These are phyloP conservation scores for Penicillium griseofulvum DNA, from an alignment of 2,329 filamentous ascomycete species.

Conservation along the genomic window DNA sequence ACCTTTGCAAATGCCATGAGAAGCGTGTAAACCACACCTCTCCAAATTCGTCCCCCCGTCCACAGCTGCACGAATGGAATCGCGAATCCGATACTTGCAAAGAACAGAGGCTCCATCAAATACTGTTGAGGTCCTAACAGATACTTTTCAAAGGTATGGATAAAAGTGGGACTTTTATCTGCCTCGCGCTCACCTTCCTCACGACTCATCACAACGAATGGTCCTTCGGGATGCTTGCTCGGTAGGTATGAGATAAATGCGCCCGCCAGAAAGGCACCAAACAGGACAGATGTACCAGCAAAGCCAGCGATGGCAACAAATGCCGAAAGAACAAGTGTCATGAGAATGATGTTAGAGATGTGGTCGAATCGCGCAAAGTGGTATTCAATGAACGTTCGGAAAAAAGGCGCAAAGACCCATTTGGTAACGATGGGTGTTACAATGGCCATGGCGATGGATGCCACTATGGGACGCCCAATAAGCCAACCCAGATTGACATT, in stretches of 20 bases:
- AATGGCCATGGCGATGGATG: constrained; percentile 37
- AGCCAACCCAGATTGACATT: constrained; percentile 36
- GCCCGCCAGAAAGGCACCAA: constrained; percentile 39
- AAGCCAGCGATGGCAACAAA: constrained; percentile 36
- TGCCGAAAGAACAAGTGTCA: constrained; percentile 34
- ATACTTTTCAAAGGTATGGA: constrained; percentile 42
- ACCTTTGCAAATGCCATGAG: constrained; percentile 34
- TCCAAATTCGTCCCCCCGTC: constrained; percentile 34
- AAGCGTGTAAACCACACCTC: constrained; percentile 29
- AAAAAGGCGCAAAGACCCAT: constrained; percentile 40
- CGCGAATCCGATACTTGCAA: constrained; percentile 33
- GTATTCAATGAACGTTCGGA: constrained; percentile 36
- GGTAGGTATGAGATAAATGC: constrained; percentile 39
- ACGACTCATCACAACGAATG: constrained; percentile 36
- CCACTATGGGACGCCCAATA: constrained; percentile 41
- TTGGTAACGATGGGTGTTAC: constrained; percentile 37
- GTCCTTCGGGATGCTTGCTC: constrained; percentile 36
- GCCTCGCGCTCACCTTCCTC: constrained; percentile 34
- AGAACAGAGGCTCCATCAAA: constrained; percentile 35
- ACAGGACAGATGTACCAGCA: constrained; percentile 40
- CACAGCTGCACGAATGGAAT: constrained; percentile 34
- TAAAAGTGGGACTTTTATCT: constrained; percentile 39
- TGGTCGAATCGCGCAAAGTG: constrained; percentile 35
- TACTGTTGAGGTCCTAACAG: constrained; percentile 35
- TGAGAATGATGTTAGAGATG: constrained; percentile 36